A percentile compares a stretch with the other conserved stretches of the same genome.
Evolutionary conservation across 73 alveolate genomes (phyloP).

Genomic region (Stentor coeruleus): DNA sequence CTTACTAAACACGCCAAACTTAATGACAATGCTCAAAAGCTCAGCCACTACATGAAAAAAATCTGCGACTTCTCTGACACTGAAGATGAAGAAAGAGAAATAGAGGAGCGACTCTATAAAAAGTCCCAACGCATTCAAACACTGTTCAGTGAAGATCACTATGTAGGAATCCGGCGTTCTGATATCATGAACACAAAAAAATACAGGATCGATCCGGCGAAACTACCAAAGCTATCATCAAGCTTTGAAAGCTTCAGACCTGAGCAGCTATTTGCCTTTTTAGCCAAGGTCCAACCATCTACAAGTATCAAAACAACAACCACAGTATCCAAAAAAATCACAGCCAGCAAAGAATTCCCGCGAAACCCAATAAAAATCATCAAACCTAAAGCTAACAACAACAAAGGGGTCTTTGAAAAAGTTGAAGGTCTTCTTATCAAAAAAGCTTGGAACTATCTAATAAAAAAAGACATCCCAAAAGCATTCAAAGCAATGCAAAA

Average conservation of each 20-base stretch:
- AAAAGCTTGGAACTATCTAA: conserved; percentile 63
- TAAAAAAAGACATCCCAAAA: conserved; percentile 86
- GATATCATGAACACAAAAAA: conserved; percentile 16
- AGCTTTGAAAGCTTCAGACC: conserved; percentile 26
- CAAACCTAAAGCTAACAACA: background rate
- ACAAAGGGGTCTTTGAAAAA: conserved; percentile 8
- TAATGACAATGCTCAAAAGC: background rate
- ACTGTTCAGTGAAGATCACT: conserved; percentile 7
- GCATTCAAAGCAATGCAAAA: conserved; percentile 67
- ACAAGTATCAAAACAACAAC: background rate
- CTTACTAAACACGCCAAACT: background rate
- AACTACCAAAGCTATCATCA: conserved; percentile 22
- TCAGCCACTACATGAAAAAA: background rate
- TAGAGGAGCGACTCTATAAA: background rate
- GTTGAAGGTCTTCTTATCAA: conserved; percentile 21
- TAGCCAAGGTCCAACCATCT: background rate
- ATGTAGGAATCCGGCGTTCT: conserved; percentile 3
- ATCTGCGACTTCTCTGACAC: conserved; percentile 29
- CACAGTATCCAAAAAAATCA: conserved; percentile 1
- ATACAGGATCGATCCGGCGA: conserved; percentile 11
- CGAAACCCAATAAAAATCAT: background rate
- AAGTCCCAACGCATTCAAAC: background rate
- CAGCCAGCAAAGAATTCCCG: conserved; percentile 8
- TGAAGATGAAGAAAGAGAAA: conserved; percentile 17
- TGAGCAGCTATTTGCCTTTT: conserved; percentile 21